phyloP scores from a whole-genome alignment of 352 stramenopile species.

The Bremia lactucae region DNA sequence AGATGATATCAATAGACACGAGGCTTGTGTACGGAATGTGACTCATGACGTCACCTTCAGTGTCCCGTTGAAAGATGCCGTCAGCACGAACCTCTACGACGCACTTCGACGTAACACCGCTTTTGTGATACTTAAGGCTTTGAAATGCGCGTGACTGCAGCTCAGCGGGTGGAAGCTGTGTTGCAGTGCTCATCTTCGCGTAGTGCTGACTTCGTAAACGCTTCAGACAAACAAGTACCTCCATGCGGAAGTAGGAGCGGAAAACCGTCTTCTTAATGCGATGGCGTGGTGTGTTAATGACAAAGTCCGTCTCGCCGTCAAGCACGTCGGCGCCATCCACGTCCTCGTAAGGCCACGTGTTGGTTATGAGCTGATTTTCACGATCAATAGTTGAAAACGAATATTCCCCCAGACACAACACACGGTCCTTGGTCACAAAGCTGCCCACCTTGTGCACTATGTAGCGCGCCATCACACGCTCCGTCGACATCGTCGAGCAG shows the following conservation, averaged over 20 bases:
- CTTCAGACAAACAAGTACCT: constrained; percentile 75
- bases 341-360: constrained; percentile 75
- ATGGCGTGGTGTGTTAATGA: constrained; percentile 65
- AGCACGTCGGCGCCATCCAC: constrained; percentile 48
- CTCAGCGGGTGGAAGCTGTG: constrained; percentile 18
- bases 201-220: constrained; percentile 55
- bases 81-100: constrained; percentile 60
- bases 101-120: constrained; percentile 48
- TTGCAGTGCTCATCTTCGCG: constrained; percentile 21
- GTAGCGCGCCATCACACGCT: constrained; percentile 57
- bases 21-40: constrained; percentile 76
- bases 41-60: constrained; percentile 64
- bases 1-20: constrained; percentile 77
- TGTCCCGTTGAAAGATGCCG: constrained; percentile 67
- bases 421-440: constrained; percentile 78
- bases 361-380: constrained; percentile 63
- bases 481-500: constrained; percentile 29
- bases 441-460: constrained; percentile 80
- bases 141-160: constrained; percentile 46
- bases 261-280: constrained; percentile 77
- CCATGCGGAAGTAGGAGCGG: constrained; percentile 72
- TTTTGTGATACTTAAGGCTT: constrained; percentile 50
- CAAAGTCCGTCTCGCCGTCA: constrained; percentile 71
- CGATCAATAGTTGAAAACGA: constrained; percentile 63
- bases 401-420: constrained; percentile 67